phyloP scores from a whole-genome alignment of 2,329 filamentous ascomycete species.

The Penicillium sp. region DNA sequence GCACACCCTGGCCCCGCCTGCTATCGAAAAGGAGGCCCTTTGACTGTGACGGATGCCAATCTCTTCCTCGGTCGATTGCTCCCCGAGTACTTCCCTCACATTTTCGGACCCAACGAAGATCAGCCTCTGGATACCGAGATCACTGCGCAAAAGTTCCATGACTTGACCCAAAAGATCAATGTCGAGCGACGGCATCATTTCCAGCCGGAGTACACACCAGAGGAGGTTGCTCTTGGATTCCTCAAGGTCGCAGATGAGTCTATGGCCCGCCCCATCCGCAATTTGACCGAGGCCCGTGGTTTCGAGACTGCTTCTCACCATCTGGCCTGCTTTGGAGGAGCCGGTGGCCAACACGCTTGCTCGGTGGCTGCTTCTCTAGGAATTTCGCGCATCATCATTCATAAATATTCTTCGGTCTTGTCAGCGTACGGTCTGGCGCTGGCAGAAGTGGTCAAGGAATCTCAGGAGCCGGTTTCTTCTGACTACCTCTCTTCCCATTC shows the following conservation, averaged over 20 bases:
- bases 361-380: constrained; percentile 82
- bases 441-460: constrained; percentile 87
- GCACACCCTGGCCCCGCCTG: constrained; percentile 89
- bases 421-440: constrained; percentile 92
- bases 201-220: constrained; percentile 63
- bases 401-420: constrained; percentile 84
- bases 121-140: constrained; percentile 73
- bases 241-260: constrained; percentile 43
- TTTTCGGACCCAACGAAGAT: constrained; percentile 86
- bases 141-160: constrained; percentile 68
- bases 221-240: constrained; percentile 49
- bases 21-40: constrained; percentile 84
- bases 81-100: constrained; percentile 92
- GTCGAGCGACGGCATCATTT: constrained; percentile 50
- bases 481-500: constrained; percentile 45
- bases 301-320: constrained; percentile 86
- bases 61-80: constrained; percentile 78
- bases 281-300: constrained; percentile 85
- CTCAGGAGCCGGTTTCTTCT: constrained; percentile 59
- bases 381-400: constrained; percentile 78
- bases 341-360: constrained; percentile 87
- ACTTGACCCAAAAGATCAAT: constrained; percentile 74
- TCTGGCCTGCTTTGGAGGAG: constrained; percentile 88
- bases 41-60: constrained; percentile 91
- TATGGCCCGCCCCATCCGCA: constrained; percentile 69